Evolutionary conservation across 2,329 filamentous ascomycete genomes (phyloP).

Genomic region (Aspergillus nomiae): DNA sequence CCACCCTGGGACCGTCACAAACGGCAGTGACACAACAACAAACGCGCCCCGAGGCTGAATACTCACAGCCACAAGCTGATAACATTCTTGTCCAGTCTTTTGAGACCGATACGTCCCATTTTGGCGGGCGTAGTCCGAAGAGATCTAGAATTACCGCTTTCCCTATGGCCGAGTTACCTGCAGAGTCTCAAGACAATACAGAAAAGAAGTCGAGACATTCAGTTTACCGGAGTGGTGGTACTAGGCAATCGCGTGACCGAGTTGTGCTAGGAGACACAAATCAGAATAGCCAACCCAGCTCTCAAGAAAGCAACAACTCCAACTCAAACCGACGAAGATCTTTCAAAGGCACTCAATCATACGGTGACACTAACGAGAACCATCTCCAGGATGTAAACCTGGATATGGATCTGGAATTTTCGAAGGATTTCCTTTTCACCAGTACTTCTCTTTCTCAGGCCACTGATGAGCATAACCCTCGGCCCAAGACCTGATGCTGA

Average conservation of each 20-base stretch:
- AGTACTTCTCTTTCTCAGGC: conserved; percentile 33
- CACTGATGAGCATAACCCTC: conserved; percentile 14
- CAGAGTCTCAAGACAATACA: conserved; percentile 7
- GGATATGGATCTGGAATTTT: conserved; percentile 38
- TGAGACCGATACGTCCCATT: conserved; percentile 20
- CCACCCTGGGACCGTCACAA: conserved; percentile 15
- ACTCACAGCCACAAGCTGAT: conserved; percentile 17
- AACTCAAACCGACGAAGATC: conserved; percentile 14
- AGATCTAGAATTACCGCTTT: conserved; percentile 26
- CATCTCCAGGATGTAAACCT: conserved; percentile 32
- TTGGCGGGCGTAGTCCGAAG: conserved; percentile 30
- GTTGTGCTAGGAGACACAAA: conserved; percentile 28
- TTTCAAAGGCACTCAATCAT: conserved; percentile 13
- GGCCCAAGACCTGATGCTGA: neutral
- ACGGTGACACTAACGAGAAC: conserved; percentile 20
- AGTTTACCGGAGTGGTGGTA: conserved; percentile 5
- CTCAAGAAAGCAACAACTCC: conserved; percentile 16
- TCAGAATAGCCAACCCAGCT: conserved; percentile 29
- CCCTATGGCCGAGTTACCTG: conserved; percentile 17
- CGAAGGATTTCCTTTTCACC: conserved; percentile 38
- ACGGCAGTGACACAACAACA: conserved; percentile 14
- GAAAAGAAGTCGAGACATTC: conserved; percentile 12
- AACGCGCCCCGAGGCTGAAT: conserved; percentile 21
- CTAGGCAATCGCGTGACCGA: conserved; percentile 17
- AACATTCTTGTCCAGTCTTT: conserved; percentile 22